Base-by-base conservation (phyloP, 2,329 filamentous ascomycete genomes). In the Lecanosticta acicola region DNA sequence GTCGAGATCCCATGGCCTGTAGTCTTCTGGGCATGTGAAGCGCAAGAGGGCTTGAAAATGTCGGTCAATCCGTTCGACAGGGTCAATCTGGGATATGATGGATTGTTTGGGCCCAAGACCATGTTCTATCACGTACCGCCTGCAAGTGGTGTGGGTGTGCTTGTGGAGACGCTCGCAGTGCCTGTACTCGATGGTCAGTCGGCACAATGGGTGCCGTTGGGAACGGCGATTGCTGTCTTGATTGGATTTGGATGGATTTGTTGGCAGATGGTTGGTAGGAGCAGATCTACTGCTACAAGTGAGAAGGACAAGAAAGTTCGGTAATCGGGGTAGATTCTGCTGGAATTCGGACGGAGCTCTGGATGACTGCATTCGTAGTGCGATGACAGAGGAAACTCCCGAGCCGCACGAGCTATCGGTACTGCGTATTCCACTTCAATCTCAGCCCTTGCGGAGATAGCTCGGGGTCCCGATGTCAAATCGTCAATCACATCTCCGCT, bases 21-120 rank as follows among this genome's bases (percentile, higher is more conserved):
- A 0, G 78, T 96, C 0, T 96, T 96, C 71, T 96, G 90, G 90
- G 88, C 89, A 0, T 97, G 91, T 61, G 74, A 78, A 5, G 78
- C 83, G 0, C 77, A 79, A 8, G 76, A 80, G 41, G 80, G 77
- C 1, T 75, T 75, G 1, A 84, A 86, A 58, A 86, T 91, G 67
- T 67, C 77, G 0, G 77, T 75, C 3, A 95, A 85, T 59, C 91
- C 91, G 0, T 97, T 97, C 66, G 90, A 96, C 64, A 75, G 87
- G 4, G 71, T 76, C n/a, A 80, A 87, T 60, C 59, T 96, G n/a
- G 90, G 89, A 1, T 96, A 90, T 64, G 91, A 96, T 54, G 79
- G 76, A 0, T 67, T 94, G 7, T 96, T 96, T 64, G 80, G 78
- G 1, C 76, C 80, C 1, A 76, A 79, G 40, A 94, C 88, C 0